phyloP scores from a whole-genome alignment of 352 stramenopile genomes.

The Peronospora tabacina region DNA sequence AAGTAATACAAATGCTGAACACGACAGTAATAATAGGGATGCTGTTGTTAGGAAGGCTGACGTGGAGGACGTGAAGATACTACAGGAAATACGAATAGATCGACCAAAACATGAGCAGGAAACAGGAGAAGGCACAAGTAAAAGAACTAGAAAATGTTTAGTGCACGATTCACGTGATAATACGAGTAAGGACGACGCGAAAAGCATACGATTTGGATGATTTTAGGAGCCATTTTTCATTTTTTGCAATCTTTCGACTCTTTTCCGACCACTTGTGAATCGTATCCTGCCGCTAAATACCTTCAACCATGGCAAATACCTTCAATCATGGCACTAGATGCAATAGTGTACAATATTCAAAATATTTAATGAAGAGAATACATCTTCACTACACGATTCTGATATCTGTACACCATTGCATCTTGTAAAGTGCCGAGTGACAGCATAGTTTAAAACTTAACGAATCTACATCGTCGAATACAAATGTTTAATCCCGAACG shows the following conservation, averaged over 20 bases:
- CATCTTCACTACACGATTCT: too few species aligned
- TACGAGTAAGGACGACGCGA: slow-evolving; percentile 13
- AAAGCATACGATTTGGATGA: too few species aligned
- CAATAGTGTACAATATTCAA: too few species aligned
- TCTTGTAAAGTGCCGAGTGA: slow-evolving; percentile 12
- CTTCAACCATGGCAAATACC: too few species aligned
- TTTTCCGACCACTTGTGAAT: too few species aligned
- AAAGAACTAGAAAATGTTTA: slow-evolving; percentile 4
- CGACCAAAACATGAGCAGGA: slow-evolving; percentile 29
- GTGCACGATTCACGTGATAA: slow-evolving; percentile 7
- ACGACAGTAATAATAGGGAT: slow-evolving; percentile 19
- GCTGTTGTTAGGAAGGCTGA: slow-evolving; percentile 1
- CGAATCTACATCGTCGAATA: slow-evolving; percentile 8
- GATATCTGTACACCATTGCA: too few species aligned
- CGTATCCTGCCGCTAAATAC: too few species aligned
- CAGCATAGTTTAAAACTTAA: slow-evolving; percentile 7
- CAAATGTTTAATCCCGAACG: slow-evolving; percentile 8
- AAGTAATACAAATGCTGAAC: slow-evolving; percentile 16
- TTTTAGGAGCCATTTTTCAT: too few species aligned
- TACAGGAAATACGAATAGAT: slow-evolving; percentile 7
- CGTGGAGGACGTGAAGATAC: slow-evolving; percentile 9
- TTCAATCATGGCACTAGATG: too few species aligned
- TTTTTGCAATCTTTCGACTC: too few species aligned
- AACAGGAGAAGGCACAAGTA: slow-evolving; percentile 12
- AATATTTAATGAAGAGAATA: too few species aligned